Conservation (phyloP, 352 stramenopile genomes). For the Pythium dissimile region DNA sequence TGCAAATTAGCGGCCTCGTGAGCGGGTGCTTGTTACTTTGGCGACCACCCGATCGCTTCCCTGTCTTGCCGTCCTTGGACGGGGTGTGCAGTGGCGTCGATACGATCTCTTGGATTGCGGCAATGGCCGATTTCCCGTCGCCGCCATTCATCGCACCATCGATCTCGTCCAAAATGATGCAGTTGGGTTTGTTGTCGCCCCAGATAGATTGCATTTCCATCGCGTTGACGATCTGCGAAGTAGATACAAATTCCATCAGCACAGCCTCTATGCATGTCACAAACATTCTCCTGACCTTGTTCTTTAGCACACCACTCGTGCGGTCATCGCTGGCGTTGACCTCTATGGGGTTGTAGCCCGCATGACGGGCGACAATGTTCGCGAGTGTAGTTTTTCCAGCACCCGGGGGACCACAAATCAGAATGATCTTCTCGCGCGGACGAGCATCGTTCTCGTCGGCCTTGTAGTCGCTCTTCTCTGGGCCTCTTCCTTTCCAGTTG, state of each 20-base stretch:
- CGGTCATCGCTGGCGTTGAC: conserved; percentile 98
- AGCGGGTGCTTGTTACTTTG: conserved; percentile 61
- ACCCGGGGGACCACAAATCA: conserved; percentile 93
- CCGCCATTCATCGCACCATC: conserved; percentile 93
- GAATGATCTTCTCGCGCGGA: conserved; percentile 86
- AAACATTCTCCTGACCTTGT: conserved; percentile 58
- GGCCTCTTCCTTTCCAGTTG: conserved; percentile 12
- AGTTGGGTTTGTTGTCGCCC: conserved; percentile 91
- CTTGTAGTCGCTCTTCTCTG: conserved; percentile 5
- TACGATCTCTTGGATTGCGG: conserved; percentile 92
- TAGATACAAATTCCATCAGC: too few species aligned
- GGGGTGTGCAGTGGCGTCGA: conserved; percentile 69
- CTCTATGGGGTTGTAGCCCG: conserved; percentile 97
- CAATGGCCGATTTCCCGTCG: conserved; percentile 83
- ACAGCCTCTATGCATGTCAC: too few species aligned
- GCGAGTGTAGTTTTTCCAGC: conserved; percentile 97
- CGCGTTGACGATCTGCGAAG: conserved; percentile 83
- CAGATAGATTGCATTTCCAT: conserved; percentile 92
- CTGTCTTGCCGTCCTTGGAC: conserved; percentile 25
- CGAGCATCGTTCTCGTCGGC: conserved; percentile 41
- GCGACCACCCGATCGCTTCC: conserved; percentile 24
- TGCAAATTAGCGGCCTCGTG: conserved; percentile 95
- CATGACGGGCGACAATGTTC: conserved; percentile 94
- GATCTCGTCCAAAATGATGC: conserved; percentile 98
- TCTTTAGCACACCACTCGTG: conserved; percentile 87